Percentiles rank a stretch among this genome's conserved stretches.
Evolutionary conservation across 1,284 basidiomycete species (phyloP).

Genomic region (Ustilago curta): DNA sequence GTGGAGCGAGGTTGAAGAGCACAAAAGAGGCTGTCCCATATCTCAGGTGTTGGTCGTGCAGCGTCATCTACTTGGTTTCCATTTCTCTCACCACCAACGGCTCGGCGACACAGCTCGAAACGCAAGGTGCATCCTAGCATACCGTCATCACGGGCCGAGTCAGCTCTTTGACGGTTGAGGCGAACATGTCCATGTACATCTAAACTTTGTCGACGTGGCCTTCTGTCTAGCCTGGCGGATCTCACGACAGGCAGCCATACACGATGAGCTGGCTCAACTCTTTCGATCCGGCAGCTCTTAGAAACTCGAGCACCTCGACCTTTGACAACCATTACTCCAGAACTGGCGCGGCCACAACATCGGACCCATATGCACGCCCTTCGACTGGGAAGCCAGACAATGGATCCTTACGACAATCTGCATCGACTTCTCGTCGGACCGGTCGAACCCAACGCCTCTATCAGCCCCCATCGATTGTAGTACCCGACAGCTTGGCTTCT

Average conservation of each 20-base stretch:
- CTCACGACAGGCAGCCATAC: not conserved
- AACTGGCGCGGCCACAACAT: not conserved
- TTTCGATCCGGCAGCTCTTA: slow-evolving; percentile 42
- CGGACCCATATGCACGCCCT: slow-evolving; percentile 8
- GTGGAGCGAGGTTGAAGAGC: slow-evolving; percentile 2
- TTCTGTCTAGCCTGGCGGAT: not conserved
- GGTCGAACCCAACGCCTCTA: slow-evolving; percentile 10
- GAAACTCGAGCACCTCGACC: not conserved
- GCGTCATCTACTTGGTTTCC: not conserved
- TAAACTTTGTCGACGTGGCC: not conserved
- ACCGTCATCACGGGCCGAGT: too few species aligned
- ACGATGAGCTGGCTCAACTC: slow-evolving; percentile 47
- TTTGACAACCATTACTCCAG: not conserved
- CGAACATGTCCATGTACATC: not conserved
- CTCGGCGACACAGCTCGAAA: not conserved
- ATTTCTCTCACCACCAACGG: not conserved
- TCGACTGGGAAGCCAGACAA: slow-evolving; percentile 7
- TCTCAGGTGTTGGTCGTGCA: too few species aligned
- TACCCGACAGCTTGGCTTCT: not conserved
- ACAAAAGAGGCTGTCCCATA: slow-evolving; percentile 2
- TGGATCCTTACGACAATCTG: not conserved
- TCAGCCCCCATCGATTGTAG: not conserved
- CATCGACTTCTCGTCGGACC: slow-evolving; percentile 3
- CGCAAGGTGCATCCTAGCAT: not conserved
- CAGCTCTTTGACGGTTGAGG: too few species aligned